These are phyloP conservation scores for Heteromeles arbutifolia DNA, from an alignment of 306 rosid genomes.

Conservation along the genomic window DNA sequence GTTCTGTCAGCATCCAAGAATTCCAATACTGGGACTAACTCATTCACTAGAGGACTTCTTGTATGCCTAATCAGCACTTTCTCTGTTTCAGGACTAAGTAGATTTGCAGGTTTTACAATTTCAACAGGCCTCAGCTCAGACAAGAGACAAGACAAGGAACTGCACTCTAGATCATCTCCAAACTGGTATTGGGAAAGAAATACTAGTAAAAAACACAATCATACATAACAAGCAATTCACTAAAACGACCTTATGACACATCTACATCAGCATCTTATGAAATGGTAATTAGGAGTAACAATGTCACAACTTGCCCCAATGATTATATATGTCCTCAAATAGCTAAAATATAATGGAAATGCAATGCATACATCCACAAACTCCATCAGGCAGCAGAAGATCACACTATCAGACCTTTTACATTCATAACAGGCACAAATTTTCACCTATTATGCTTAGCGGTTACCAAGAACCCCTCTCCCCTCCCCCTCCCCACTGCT, in stretches of 20 bases:
- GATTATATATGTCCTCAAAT: neutral
- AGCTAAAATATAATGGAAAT: neutral
- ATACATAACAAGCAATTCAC: neutral
- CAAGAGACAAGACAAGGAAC: conserved; percentile 68
- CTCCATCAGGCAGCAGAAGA: neutral
- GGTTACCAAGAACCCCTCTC: neutral
- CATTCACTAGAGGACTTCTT: conserved; percentile 82
- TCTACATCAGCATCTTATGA: neutral
- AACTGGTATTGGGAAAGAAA: conserved; percentile 49
- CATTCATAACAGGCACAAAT: neutral
- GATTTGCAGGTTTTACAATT: conserved; percentile 74
- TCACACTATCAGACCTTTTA: neutral
- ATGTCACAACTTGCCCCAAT: conserved; percentile 1
- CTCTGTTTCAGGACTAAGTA: conserved; percentile 82
- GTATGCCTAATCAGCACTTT: conserved; percentile 63
- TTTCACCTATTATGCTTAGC: neutral
- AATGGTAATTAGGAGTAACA: neutral
- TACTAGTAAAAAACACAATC: conserved; percentile 3
- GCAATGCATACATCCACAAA: neutral
- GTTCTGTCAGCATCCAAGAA: conserved; percentile 85
- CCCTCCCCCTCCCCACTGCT: neutral
- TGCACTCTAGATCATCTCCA: conserved; percentile 78
- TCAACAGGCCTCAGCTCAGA: conserved; percentile 94
- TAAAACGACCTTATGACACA: conserved; percentile 3
- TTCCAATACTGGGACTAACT: conserved; percentile 68